These are phyloP conservation scores for Cyclotella atomus DNA, from an alignment of 108 stramenopile genomes.

Conservation along the genomic window DNA sequence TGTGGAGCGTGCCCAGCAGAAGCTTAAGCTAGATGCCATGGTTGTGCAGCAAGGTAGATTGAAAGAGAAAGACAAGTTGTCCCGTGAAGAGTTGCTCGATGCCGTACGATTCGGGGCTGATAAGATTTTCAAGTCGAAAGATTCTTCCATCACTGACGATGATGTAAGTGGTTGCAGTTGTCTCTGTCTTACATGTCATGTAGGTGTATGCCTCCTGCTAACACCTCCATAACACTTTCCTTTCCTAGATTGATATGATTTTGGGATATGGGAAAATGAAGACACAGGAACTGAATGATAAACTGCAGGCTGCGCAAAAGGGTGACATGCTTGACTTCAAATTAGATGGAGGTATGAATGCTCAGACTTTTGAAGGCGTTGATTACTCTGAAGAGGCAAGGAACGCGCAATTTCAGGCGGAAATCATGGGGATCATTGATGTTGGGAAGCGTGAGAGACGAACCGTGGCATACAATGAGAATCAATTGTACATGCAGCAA, in stretches of 20 bases:
- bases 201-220: too few species aligned
- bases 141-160: constrained; percentile 91
- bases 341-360: constrained; percentile 86
- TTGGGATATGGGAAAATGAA: constrained; percentile 83
- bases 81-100: constrained; percentile 79
- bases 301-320: constrained; percentile 94
- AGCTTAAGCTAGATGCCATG: constrained; percentile 99
- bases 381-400: constrained; percentile 87
- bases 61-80: constrained; percentile 74
- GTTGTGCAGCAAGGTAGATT: constrained; percentile 89
- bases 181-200: not conserved
- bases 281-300: constrained; percentile 94
- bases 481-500: constrained; percentile 67
- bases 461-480: constrained; percentile 81
- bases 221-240: too few species aligned
- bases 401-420: constrained; percentile 54
- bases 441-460: constrained; percentile 94
- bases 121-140: constrained; percentile 93
- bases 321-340: constrained; percentile 96
- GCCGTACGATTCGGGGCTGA: constrained; percentile 98
- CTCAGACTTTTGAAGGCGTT: constrained; percentile 96
- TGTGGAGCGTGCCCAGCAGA: constrained; percentile 98
- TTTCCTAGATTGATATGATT: constrained; percentile 80
- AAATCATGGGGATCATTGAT: constrained; percentile 86
- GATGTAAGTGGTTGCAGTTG: constrained; percentile 64